Evolutionary conservation across 192 early-diverging fungal species (phyloP).

Genomic region (Piromyces sp.): DNA sequence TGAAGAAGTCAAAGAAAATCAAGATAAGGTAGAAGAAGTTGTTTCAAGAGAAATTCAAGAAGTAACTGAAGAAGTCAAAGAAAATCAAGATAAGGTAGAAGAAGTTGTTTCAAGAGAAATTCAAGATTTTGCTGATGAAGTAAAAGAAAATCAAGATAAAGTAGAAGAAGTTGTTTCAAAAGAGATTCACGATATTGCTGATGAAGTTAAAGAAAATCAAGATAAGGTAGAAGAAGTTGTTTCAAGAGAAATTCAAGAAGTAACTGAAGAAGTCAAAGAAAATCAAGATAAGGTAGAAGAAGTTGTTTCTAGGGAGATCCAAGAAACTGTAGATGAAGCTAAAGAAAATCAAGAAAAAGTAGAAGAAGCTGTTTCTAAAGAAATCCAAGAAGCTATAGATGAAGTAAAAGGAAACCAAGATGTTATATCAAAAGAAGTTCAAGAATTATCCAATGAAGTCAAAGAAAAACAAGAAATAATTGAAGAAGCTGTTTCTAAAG

Average conservation of each 20-base stretch:
- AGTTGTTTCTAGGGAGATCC: background rate
- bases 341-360: too few species aligned
- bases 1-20: background rate
- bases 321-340: background rate
- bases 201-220: background rate
- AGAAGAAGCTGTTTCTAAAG: too few species aligned
- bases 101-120: background rate
- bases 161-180: background rate
- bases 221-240: background rate
- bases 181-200: background rate
- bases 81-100: background rate
- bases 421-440: too few species aligned
- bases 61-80: background rate
- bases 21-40: background rate
- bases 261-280: background rate
- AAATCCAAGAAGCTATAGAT: too few species aligned
- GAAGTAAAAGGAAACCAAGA: too few species aligned
- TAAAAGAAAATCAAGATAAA: too few species aligned
- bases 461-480: background rate
- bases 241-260: background rate
- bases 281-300: background rate
- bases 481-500: background rate
- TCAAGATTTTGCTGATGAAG: background rate
- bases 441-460: background rate
- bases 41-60: background rate